Evolutionary conservation across 371 early-diverging fungal species (phyloP), one percentile per base, ranked within the genome.

Genomic region (Lichtheimia ornata): DNA sequence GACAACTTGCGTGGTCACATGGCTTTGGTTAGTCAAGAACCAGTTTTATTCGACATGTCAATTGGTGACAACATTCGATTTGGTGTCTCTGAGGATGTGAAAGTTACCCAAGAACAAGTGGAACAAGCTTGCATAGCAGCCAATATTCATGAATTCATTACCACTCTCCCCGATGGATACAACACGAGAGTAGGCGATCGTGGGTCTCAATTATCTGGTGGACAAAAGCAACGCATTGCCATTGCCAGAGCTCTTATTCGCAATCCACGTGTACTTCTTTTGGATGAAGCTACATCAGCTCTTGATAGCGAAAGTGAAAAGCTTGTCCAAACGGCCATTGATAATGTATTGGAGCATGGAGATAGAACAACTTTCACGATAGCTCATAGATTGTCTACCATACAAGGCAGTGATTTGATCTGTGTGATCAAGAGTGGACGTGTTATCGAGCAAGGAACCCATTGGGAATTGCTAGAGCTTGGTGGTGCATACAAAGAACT

Each of bases 271-370:
- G 57, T 67, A 11, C 56, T 71, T 11, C 85, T 98, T 20, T 73
- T 98, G 35, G 99, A 99, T 67, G 99, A 99, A 70, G 96, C 99
- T 0, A 98, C 99, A 1, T 90, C 92, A 2, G 96, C 97, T 0
- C 68, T 97, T 51, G 97, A 97, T 73, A 88, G 91, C 20, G 88
- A 92, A 65, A 87, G 89, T 42, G 99, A 99, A 73, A 87, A 85
- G 61, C 69, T 93, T 18, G 94, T 99, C 6, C 94, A 97, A 68
- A 83, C 83, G 45, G 97, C 95, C 0, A 75, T 98, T 28, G 91
- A 93, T 65, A 76, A 70, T 24, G 90, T 94, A 2, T 63, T 86
- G 3, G 86, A 72, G 35, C 42, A 52, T 44, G 69, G 76, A 27
- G 76, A 75, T 12, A 70, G 85, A 43, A 85, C 85, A 5, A 83